Evolutionary conservation across 345 rosid genomes (phyloP).

Genomic region (Linum tenue): DNA sequence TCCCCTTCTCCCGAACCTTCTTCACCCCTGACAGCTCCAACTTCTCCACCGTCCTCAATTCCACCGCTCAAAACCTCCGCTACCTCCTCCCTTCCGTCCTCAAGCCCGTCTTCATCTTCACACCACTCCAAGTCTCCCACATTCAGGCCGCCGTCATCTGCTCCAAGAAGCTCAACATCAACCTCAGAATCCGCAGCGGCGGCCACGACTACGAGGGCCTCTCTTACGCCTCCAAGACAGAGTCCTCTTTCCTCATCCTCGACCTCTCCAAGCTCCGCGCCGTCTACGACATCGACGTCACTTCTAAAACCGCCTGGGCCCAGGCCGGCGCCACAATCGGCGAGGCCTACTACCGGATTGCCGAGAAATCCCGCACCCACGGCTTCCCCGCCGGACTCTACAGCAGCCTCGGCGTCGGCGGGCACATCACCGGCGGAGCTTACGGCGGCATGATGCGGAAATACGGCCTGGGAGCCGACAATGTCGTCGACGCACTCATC

Average conservation of each 20-base stretch:
- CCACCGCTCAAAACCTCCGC: constrained; percentile 23
- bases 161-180: constrained; percentile 12
- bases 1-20: constrained; percentile 19
- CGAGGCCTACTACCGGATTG: constrained; percentile 50
- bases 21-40: constrained; percentile 19
- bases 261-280: constrained; percentile 47
- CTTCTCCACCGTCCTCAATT: constrained; percentile 12
- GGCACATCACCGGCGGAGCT: constrained; percentile 19
- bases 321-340: constrained; percentile 70
- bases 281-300: constrained; percentile 23
- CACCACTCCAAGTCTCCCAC: constrained; percentile 20
- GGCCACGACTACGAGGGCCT: constrained; percentile 3
- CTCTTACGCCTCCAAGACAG: constrained; percentile 10
- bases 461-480: constrained; percentile 69
- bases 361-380: constrained; percentile 45
- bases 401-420: constrained; percentile 37
- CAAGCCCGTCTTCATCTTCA: constrained; percentile 24
- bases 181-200: constrained; percentile 17
- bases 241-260: constrained; percentile 40
- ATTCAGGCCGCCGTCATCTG: constrained; percentile 22
- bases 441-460: constrained; percentile 71
- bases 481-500: constrained; percentile 60
- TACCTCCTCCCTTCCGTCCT: constrained; percentile 18
- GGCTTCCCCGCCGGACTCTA: constrained; percentile 67
- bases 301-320: constrained; percentile 46